These are phyloP conservation scores for Thuja plicata DNA, from an alignment of 83 land plant genomes.

Conservation along the genomic window DNA sequence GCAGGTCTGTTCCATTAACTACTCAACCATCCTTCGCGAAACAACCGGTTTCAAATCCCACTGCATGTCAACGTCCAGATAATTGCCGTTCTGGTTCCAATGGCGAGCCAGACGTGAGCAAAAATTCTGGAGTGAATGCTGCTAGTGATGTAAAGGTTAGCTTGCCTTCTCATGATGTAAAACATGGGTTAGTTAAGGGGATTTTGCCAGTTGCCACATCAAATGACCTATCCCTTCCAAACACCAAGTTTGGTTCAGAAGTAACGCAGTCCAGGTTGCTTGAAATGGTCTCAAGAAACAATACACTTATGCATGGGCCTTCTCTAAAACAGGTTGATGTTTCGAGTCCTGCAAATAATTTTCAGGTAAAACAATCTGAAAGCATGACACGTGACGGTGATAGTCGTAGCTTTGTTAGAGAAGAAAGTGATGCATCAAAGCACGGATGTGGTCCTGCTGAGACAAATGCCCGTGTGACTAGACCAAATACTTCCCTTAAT, in stretches of 20 bases:
- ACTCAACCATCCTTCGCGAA: not conserved
- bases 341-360: not conserved
- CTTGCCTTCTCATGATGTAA: slow-evolving; percentile 26
- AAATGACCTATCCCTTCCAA: slow-evolving; percentile 6
- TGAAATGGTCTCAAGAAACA: slow-evolving; percentile 28
- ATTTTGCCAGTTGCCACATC: slow-evolving; percentile 10
- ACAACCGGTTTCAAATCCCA: not conserved
- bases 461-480: not conserved
- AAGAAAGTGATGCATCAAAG: slow-evolving; percentile 6
- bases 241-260: slow-evolving; percentile 6
- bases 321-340: slow-evolving; percentile 13
- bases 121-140: slow-evolving; percentile 24
- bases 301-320: slow-evolving; percentile 8
- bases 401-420: not conserved
- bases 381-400: slow-evolving; percentile 10
- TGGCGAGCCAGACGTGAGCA: slow-evolving; percentile 16
- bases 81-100: slow-evolving; percentile 16
- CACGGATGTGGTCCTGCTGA: slow-evolving; percentile 12
- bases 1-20: slow-evolving; percentile 18
- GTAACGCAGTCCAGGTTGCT: slow-evolving; percentile 21
- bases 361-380: slow-evolving; percentile 12
- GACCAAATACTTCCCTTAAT: slow-evolving; percentile 1
- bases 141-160: slow-evolving; percentile 19
- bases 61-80: not conserved
- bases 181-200: slow-evolving; percentile 4